Evolutionary conservation across 2,329 filamentous ascomycete genomes (phyloP).

Genomic region (Aureobasidium vineae): DNA sequence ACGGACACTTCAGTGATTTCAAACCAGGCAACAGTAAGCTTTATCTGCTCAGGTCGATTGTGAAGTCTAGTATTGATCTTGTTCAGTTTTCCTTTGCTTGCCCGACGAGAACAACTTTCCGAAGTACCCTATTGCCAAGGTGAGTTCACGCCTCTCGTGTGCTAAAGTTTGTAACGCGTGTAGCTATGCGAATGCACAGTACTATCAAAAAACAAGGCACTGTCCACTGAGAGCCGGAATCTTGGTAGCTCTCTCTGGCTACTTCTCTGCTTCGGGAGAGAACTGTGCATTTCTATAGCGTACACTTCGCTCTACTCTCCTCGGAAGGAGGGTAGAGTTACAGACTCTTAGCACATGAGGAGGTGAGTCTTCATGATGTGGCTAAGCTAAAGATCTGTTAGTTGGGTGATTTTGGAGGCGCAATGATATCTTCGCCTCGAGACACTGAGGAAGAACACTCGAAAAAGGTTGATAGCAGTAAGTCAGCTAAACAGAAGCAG

Average conservation of each 20-base stretch:
- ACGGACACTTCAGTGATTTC: not conserved
- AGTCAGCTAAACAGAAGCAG: not conserved
- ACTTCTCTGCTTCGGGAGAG: too few species aligned
- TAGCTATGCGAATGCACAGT: too few species aligned
- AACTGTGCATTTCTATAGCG: too few species aligned
- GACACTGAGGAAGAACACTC: not conserved
- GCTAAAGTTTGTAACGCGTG: too few species aligned
- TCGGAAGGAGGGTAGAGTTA: too few species aligned
- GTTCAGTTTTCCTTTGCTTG: conserved; percentile 11
- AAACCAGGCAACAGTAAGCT: conserved; percentile 19
- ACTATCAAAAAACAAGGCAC: too few species aligned
- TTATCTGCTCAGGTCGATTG: too few species aligned
- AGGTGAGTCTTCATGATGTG: too few species aligned
- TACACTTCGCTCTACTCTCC: too few species aligned
- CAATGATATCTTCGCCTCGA: not conserved
- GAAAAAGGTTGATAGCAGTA: not conserved
- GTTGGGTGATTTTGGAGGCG: conserved; percentile 22
- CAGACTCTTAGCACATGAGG: too few species aligned
- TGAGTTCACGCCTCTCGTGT: not conserved
- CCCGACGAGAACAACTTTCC: conserved; percentile 13
- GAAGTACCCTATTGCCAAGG: conserved; percentile 10
- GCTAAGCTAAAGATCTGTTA: not conserved
- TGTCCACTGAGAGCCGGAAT: too few species aligned
- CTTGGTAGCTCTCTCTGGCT: too few species aligned
- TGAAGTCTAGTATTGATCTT: not conserved